Percentiles rank a stretch among this genome's conserved stretches.
Conservation (phyloP, 2,329 filamentous ascomycete genomes). For the Furcasterigmium sp. region DNA sequence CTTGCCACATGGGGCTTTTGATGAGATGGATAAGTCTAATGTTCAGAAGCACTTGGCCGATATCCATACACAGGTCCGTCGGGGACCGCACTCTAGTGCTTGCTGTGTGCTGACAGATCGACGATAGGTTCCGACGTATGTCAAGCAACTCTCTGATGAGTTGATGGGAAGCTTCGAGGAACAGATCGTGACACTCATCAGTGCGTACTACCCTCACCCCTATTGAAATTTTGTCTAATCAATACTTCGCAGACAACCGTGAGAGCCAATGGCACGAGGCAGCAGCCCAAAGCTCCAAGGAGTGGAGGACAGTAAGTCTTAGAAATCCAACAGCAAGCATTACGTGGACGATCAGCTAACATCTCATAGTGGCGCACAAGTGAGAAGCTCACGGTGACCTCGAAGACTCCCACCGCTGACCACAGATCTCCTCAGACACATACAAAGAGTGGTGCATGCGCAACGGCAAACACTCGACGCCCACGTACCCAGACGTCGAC, state of each 20-base stretch:
- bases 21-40: background rate
- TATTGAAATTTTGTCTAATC: background rate
- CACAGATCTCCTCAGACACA: background rate
- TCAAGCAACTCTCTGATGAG: background rate
- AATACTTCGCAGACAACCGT: constrained; percentile 4
- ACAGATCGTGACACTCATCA: constrained; percentile 11
- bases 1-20: background rate
- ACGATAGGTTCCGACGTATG: constrained; percentile 6
- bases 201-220: constrained; percentile 7
- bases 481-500: constrained; percentile 12
- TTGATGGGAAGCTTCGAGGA: constrained; percentile 11
- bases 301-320: constrained; percentile 14
- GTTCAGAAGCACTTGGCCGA: background rate
- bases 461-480: constrained; percentile 18
- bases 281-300: constrained; percentile 10
- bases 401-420: constrained; percentile 14
- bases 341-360: background rate
- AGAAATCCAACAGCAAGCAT: background rate
- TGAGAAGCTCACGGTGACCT: constrained; percentile 9
- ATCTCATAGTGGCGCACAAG: constrained; percentile 16
- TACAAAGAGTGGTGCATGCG: constrained; percentile 23
- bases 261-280: constrained; percentile 11
- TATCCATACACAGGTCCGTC: background rate
- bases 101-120: background rate
- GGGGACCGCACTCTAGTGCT: background rate